Conservation (phyloP, 1,284 basidiomycete species). For the Trichosporon asahii region DNA sequence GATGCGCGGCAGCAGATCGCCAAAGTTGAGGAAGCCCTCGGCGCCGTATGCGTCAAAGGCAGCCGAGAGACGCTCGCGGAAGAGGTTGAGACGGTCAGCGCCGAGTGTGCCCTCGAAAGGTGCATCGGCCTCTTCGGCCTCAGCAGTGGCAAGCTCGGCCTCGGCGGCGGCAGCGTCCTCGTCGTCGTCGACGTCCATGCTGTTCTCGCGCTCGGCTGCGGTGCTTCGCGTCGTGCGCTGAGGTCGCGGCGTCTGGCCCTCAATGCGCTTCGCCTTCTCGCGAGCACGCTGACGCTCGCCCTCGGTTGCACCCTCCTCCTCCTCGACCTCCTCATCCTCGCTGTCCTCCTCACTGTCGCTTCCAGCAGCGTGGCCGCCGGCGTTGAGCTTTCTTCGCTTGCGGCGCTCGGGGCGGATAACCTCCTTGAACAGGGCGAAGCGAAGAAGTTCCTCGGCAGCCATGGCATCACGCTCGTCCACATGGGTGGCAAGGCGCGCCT, state of each 20-base stretch:
- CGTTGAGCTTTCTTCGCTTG: constrained; percentile 74
- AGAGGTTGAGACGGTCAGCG: constrained; percentile 64
- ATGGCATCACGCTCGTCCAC: constrained; percentile 84
- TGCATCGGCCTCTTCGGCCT: constrained; percentile 28
- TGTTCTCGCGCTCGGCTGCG: constrained; percentile 9
- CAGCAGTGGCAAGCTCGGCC: constrained; percentile 24
- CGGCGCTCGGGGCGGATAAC: constrained; percentile 73
- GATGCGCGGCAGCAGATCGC: constrained; percentile 68
- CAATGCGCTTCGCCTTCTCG: constrained; percentile 56
- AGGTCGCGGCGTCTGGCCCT: constrained; percentile 18
- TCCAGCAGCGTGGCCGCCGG: constrained; percentile 57
- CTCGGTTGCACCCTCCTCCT: constrained; percentile 32
- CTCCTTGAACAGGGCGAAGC: constrained; percentile 97
- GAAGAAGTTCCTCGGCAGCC: constrained; percentile 90
- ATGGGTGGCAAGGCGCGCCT: constrained; percentile 79
- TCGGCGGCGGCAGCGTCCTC: constrained; percentile 32
- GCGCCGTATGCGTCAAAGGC: constrained; percentile 67
- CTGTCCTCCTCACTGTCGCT: constrained; percentile 57
- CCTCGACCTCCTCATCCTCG: constrained; percentile 52
- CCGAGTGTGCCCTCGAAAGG: constrained; percentile 29
- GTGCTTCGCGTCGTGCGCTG: constrained; percentile 4
- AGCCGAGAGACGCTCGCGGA: constrained; percentile 68
- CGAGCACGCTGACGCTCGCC: constrained; percentile 45
- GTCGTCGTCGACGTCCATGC: constrained; percentile 27
- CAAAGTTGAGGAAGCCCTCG: constrained; percentile 69